Base-by-base conservation (phyloP, 345 rosid genomes). In the Eucalyptus sp. region DNA sequence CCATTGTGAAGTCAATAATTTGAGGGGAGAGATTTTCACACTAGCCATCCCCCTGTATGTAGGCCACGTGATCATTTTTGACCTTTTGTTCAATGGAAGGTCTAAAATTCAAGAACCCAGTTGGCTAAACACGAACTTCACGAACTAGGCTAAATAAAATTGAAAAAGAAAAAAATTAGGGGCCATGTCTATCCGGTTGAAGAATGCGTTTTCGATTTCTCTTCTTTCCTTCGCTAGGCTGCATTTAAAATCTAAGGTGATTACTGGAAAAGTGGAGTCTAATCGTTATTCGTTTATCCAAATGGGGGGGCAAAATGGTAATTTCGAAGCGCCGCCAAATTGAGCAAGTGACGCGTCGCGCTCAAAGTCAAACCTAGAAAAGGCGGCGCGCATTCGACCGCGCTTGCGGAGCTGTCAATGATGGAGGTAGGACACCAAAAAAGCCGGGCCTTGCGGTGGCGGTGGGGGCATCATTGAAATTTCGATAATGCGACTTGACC, bases 181-280 rank as follows among this genome's bases (percentile, higher is more conserved):
- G 76, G 76, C 41, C 5, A 20, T 5, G 3, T 76, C 2, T 3
- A 41, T 37, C 13, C 48, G 15, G 14, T 18, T 2, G 83, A 5
- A 46, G 83, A 76, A 37, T 37, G 46, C 46, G 46, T 37, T 76
- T 76, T 76, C 14, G 48, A 76, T 76, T 76, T 76, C 27, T 37
- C 83, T 76, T 37, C 46, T 37, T 71, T 8, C 83, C 27, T 37
- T 20, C 27, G 11, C 81, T 17, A 16, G 79, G 41, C 22, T 7
- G 2, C 11, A 2, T 1, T 4, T 12, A 33, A 71, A 1, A 71
- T 4, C 0, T 3, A 10, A 71, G 0, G 43, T 2, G 4, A 56
- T 56, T 56, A 56, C 62, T 1, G 29, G 62, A 56, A 56, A 56
- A 56, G 27, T 1, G 62, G 44, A 33, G 4, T 33, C 80, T 5